Conservation (phyloP, 371 early-diverging fungal genomes). For the Mortierella sp. region DNA sequence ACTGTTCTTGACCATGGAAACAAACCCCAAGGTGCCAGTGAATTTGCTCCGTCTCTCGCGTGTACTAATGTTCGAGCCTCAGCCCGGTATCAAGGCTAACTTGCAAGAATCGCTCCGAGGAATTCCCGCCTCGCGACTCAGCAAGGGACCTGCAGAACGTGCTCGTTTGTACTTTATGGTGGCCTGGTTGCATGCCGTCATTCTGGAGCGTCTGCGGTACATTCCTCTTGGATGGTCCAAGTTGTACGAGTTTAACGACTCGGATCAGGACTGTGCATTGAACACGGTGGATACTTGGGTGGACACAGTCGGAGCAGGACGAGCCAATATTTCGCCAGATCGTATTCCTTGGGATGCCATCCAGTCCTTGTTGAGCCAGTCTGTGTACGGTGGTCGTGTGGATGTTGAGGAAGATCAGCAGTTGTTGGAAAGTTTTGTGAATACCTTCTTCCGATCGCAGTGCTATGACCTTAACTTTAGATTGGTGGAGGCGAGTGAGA, state of each 20-base stretch:
- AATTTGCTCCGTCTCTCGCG: conserved; percentile 92
- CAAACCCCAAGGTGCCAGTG: conserved; percentile 95
- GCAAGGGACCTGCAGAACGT: conserved; percentile 87
- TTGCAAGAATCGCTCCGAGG: conserved; percentile 84
- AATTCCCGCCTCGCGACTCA: conserved; percentile 67
- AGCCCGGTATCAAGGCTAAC: conserved; percentile 96
- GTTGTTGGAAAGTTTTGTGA: conserved; percentile 90
- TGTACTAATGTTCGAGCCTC: conserved; percentile 95
- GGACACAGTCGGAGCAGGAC: conserved; percentile 80
- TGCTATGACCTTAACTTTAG: conserved; percentile 86
- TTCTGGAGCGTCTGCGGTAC: conserved; percentile 95
- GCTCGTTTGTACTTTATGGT: conserved; percentile 93
- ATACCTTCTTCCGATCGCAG: conserved; percentile 81
- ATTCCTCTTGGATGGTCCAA: conserved; percentile 98
- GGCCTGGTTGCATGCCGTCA: conserved; percentile 96
- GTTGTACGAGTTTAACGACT: conserved; percentile 96
- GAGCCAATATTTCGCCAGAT: conserved; percentile 92
- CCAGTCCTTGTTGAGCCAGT: conserved; percentile 83
- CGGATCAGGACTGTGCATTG: conserved; percentile 94
- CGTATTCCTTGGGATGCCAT: conserved; percentile 98
- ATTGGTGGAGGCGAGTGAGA: conserved; percentile 71
- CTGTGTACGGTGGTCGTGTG: conserved; percentile 97
- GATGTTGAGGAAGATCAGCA: conserved; percentile 93
- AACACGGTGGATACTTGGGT: conserved; percentile 93
- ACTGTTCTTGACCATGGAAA: conserved; percentile 97